Conservation (phyloP, 2,329 filamentous ascomycete genomes). For the Berkeleyomyces basicola region DNA sequence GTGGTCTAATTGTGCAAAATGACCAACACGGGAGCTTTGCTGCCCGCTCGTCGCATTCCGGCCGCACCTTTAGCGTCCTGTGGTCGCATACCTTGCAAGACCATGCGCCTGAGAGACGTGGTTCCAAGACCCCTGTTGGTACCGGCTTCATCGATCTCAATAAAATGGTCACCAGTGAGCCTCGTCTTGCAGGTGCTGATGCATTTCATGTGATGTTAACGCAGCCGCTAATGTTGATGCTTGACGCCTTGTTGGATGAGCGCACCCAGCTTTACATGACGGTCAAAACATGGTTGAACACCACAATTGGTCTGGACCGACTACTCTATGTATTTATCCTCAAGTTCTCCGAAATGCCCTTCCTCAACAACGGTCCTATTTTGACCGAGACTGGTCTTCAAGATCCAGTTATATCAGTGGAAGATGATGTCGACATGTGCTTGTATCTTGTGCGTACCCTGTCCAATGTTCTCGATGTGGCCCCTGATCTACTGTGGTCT, state of each 20-base stretch:
- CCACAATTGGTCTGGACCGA: constrained; percentile 44
- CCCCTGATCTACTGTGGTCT: constrained; percentile 52
- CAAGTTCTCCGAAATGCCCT: constrained; percentile 39
- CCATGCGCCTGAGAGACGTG: constrained; percentile 34
- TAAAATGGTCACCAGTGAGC: constrained; percentile 20
- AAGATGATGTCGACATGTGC: constrained; percentile 59
- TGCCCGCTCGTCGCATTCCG: constrained; percentile 38
- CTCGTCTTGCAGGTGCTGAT: constrained; percentile 37
- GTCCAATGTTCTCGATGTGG: constrained; percentile 53
- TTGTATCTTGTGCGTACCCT: constrained; percentile 64
- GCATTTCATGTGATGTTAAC: constrained; percentile 60
- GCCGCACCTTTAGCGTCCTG: constrained; percentile 54
- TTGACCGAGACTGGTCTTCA: constrained; percentile 3
- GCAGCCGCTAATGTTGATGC: constrained; percentile 62
- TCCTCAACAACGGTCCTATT: constrained; percentile 23
- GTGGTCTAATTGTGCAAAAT: constrained; percentile 46
- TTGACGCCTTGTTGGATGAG: constrained; percentile 63
- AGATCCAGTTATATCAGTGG: constrained; percentile 24
- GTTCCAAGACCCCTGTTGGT: constrained; percentile 22
- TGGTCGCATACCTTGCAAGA: constrained; percentile 68
- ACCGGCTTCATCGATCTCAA: constrained; percentile 7
- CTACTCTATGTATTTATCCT: constrained; percentile 44
- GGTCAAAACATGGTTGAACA: constrained; percentile 66
- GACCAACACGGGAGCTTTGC: constrained; percentile 32
- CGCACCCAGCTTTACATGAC: constrained; percentile 59